Evolutionary conservation across 495 filamentous ascomycete species (phyloP), one percentile per base, ranked within the genome.

Genomic region (Pseudoneurospora amorphoporcata): DNA sequence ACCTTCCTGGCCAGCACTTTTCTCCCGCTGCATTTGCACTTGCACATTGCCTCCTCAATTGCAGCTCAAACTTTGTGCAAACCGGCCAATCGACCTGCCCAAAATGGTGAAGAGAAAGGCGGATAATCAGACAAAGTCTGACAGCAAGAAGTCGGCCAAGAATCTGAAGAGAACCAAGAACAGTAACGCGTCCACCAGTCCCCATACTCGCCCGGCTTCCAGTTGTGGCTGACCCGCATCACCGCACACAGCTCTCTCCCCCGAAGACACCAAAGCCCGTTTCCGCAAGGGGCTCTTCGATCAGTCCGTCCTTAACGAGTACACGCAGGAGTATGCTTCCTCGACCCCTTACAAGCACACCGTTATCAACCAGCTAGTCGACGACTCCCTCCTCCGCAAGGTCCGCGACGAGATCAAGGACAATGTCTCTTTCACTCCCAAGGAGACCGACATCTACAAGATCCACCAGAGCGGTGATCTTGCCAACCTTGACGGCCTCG

Each of bases 371-470:
- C 83, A 86, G 23, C 83, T 99, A 19, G 92, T 98, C 78, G 85
- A 92, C 78, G 88, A 93, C 68, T 79, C 82, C 42, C 90, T 99
- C 14, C 88, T 99, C 69, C 94, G 93, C 76, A 84, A 88, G 70
- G 96, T 99, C 75, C 94, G 95, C 78, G 82, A 86, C 73, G 95
- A 99, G 84, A 94, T 98, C 79, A 89, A 92, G 81, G 85, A 88
- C 68, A 93, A 95, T 77, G 89, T 99, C 73, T 89, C 91, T 78
- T 99, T 99, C 83, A 97, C 95, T 68, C 94, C 94, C 75, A 99
- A 99, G 83, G 95, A 99, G 80, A 99, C 95, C 72, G 96, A 99
- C 82, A 98, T 99, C 82, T 99, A 99, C 86, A 97, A 95, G 82
- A 98, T 98, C 79, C 94, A 98, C 86, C 95, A 98, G 83, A 98